Conservation (phyloP, 305 asterid species). For the Fraxinus dipetala region DNA sequence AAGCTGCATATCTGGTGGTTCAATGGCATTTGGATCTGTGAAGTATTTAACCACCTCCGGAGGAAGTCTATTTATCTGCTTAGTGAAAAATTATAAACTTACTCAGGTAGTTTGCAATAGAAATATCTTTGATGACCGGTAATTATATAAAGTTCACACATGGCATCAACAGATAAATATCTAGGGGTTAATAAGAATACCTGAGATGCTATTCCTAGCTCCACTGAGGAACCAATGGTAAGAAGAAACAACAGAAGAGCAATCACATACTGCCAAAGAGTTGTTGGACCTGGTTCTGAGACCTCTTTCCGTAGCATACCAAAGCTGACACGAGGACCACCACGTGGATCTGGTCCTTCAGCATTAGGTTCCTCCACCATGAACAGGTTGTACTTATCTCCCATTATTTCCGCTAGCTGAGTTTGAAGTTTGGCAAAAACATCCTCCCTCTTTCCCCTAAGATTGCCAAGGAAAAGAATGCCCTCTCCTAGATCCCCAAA, state of each 20-base stretch:
- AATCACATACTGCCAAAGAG: constrained; percentile 94
- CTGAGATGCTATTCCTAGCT: constrained; percentile 92
- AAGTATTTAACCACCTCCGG: constrained; percentile 88
- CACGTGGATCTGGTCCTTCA: constrained; percentile 86
- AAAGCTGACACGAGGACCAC: constrained; percentile 97
- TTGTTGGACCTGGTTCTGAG: constrained; percentile 86
- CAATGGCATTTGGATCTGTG: constrained; percentile 91
- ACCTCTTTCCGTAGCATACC: constrained; percentile 89
- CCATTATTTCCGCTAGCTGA: constrained; percentile 70
- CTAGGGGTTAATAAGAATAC: constrained; percentile 32
- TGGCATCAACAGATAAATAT: constrained; percentile 10
- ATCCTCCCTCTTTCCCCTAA: constrained; percentile 80
- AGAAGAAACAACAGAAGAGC: constrained; percentile 79
- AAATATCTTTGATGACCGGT: not conserved
- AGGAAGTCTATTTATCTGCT: constrained; percentile 80
- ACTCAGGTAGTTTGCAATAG: constrained; percentile 18
- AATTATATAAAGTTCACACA: not conserved
- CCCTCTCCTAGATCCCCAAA: constrained; percentile 94
- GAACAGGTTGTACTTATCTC: constrained; percentile 83
- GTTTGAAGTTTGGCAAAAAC: constrained; percentile 76
- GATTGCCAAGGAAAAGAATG: constrained; percentile 82
- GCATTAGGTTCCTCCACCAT: constrained; percentile 98
- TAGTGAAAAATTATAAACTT: constrained; percentile 20
- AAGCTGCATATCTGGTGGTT: constrained; percentile 96
- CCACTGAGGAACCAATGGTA: constrained; percentile 86